These are phyloP conservation scores for Trichosporon faecale DNA, from an alignment of 1,284 basidiomycete genomes.

Conservation along the genomic window DNA sequence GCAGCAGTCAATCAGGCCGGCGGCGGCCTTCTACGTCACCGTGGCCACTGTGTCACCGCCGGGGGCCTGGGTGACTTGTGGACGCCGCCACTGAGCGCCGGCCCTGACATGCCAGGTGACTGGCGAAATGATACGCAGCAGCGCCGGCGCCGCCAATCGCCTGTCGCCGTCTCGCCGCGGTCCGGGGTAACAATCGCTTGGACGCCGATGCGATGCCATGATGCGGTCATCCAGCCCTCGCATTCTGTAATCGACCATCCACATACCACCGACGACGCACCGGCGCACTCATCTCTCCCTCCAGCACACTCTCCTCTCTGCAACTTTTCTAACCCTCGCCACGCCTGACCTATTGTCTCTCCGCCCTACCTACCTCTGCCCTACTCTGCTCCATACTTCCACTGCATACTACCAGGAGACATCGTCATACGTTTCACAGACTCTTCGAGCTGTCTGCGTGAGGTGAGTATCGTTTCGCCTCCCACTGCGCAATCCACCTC, in stretches of 20 bases:
- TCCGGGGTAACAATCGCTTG: not conserved
- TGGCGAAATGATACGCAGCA: not conserved
- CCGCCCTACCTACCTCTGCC: not conserved
- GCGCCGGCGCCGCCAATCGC: not conserved
- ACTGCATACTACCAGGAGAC: not conserved
- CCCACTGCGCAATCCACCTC: not conserved
- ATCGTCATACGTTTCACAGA: no score
- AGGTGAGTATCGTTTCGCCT: not conserved
- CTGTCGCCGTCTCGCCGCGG: not conserved
- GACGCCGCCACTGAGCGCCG: not conserved
- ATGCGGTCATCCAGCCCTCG: slow-evolving; percentile 5
- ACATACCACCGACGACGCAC: not conserved
- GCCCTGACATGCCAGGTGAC: not conserved
- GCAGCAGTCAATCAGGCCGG: not conserved
- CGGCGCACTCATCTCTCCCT: no score
- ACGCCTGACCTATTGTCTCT: not conserved
- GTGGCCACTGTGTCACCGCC: not conserved
- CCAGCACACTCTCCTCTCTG: not conserved
- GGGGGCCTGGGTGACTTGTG: not conserved
- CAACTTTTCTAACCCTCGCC: not conserved
- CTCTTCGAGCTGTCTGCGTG: not conserved
- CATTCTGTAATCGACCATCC: not conserved
- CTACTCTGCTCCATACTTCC: not conserved
- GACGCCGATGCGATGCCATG: not conserved
- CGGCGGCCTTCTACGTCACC: slow-evolving; percentile 1